Base-by-base conservation (phyloP, 768 basidiomycete genomes). In the Mycena kentingensis region DNA sequence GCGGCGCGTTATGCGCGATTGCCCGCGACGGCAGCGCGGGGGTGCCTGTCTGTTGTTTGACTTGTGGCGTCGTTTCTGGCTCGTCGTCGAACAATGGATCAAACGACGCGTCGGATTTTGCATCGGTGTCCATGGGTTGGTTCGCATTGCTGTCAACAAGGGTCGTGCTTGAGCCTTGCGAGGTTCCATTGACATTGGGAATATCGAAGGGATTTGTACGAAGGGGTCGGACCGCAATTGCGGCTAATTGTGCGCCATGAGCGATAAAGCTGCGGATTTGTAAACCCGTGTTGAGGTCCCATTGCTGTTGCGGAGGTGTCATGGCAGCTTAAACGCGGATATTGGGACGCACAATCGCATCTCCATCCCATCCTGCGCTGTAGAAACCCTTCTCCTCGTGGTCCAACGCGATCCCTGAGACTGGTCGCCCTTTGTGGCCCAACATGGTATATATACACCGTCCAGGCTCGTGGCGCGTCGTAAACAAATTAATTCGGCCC, bases 241-340 rank as follows among this genome's bases (percentile, higher is more conserved):
- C 82, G 3, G 92, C 84, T 13, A 98, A 79, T 66, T 97, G 95
- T 3, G 92, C 83, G 22, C 87, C 84, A 62, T 97, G 93, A 1
- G 87, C 80, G 1, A 80, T 84, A 67, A 90, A 98, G 41, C 77
- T 83, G 43, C 93, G 83, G 12, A 85, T 80, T 34, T 73, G 74
- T 55, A 90, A 80, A 6, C 97, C 96, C 0, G 88, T 95, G 65
- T 99, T 91, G 31, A 99, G 80, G 71, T 98, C 96, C 96, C 97
- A 98, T 83, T 98, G 91, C 96, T 98, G 61, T 36, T 25, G 22
- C 25, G 12, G 19, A 47, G 38, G 11, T 27, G 51, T 27, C 34
- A 62, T 50, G 38, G n/a, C 44, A 39, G 51, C 31, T 53, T 60
- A 48, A 54, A 46, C 32, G 37, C 51, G 39, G 39, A 11, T 28